These are phyloP conservation scores for Candida oleophila DNA, from an alignment of 805 yeast species.

Conservation along the genomic window DNA sequence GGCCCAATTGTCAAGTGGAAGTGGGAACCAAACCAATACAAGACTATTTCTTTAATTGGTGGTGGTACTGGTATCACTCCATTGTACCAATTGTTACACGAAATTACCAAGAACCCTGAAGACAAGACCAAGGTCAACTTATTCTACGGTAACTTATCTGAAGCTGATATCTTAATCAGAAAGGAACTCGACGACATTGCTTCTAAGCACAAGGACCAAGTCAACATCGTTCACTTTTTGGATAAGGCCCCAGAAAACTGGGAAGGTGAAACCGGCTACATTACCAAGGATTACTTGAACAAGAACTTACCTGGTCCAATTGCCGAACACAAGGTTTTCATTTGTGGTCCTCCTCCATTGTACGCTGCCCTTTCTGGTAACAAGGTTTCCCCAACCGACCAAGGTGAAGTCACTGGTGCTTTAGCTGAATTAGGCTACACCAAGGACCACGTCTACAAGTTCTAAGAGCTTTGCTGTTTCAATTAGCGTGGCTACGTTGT, in stretches of 20 bases:
- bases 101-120: constrained; percentile 71
- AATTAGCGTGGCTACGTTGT: too few relatives aligned
- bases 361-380: constrained; percentile 85
- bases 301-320: constrained; percentile 62
- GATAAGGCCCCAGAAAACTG: constrained; percentile 58
- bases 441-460: constrained; percentile 87
- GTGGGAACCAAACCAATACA: constrained; percentile 83
- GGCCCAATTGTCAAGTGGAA: constrained; percentile 93
- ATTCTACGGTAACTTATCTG: constrained; percentile 75
- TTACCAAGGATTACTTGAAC: constrained; percentile 70
- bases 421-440: constrained; percentile 85
- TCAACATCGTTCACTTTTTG: constrained; percentile 75
- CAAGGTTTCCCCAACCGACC: constrained; percentile 84
- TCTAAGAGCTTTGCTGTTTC: too few relatives aligned
- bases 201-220: constrained; percentile 69
- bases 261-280: constrained; percentile 69
- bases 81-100: constrained; percentile 80
- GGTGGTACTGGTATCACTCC: constrained; percentile 99
- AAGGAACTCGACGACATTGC: constrained; percentile 72
- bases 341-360: constrained; percentile 95
- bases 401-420: constrained; percentile 90
- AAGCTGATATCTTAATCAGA: constrained; percentile 79
- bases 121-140: constrained; percentile 89
- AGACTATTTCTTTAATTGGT: constrained; percentile 79
- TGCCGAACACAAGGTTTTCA: constrained; percentile 63